Evolutionary conservation across 768 basidiomycete genomes (phyloP).

Genomic region (Gelatoporia subvermispora): DNA sequence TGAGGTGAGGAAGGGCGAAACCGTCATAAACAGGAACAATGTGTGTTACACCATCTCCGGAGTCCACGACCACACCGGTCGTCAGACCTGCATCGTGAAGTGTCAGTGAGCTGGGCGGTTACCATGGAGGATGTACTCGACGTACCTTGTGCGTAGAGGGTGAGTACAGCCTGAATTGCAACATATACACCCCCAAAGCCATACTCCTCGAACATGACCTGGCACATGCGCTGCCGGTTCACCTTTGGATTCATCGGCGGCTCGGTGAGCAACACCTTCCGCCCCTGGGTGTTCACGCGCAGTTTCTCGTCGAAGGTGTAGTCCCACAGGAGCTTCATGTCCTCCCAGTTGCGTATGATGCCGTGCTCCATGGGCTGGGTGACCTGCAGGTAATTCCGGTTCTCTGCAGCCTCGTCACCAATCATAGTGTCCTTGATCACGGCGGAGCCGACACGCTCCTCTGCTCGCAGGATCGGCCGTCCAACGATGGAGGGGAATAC

Average conservation of each 20-base stretch:
- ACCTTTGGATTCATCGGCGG: constrained; percentile 98
- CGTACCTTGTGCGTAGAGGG: constrained; percentile 96
- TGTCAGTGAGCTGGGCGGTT: not conserved
- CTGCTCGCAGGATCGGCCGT: constrained; percentile 93
- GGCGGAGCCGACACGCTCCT: constrained; percentile 81
- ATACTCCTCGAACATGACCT: constrained; percentile 99
- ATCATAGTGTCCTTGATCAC: constrained; percentile 97
- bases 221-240: constrained; percentile 90
- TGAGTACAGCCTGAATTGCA: constrained; percentile 97
- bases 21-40: constrained; percentile 99
- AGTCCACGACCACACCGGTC: constrained; percentile 98
- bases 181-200: constrained; percentile 95
- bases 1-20: constrained; percentile 92
- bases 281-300: constrained; percentile 76
- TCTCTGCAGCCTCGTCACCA: constrained; percentile 92
- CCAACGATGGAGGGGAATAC: constrained; percentile 97
- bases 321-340: constrained; percentile 98
- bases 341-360: constrained; percentile 98
- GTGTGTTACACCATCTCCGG: constrained; percentile 98
- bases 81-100: constrained; percentile 67
- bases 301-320: constrained; percentile 98
- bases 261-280: constrained; percentile 92
- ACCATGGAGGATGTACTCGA: constrained; percentile 4
- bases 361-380: constrained; percentile 99
- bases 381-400: constrained; percentile 93